phyloP scores from a whole-genome alignment of 2,329 filamentous ascomycete species.

The Nothopassalora personata region DNA sequence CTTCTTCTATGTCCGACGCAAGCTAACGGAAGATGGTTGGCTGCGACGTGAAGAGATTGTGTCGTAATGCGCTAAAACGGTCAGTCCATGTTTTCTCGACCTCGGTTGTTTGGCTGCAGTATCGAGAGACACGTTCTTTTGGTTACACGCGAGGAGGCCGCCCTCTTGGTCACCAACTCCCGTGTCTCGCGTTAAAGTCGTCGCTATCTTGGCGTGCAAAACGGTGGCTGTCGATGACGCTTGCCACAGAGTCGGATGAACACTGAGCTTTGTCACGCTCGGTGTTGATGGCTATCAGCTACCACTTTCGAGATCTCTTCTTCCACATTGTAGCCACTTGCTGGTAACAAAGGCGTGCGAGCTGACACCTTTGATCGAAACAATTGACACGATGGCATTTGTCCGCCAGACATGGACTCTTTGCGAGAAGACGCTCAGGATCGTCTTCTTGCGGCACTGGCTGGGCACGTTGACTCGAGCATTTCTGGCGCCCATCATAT shows the following conservation, averaged over 20 bases:
- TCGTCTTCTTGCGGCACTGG: slow-evolving; percentile 50
- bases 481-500: slow-evolving; percentile 52
- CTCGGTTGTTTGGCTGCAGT: not conserved
- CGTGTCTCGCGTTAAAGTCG: not conserved
- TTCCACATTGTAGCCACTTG: not conserved
- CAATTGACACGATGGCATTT: slow-evolving; percentile 21
- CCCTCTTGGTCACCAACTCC: not conserved
- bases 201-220: not conserved
- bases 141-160: not conserved
- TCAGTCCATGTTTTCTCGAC: not conserved
- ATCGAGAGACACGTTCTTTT: not conserved
- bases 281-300: not conserved
- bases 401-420: slow-evolving; percentile 52
- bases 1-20: not conserved
- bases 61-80: not conserved
- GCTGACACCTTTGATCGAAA: not conserved
- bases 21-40: not conserved
- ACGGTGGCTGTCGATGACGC: not conserved
- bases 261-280: not conserved
- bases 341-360: not conserved
- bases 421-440: slow-evolving; percentile 52
- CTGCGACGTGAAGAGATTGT: not conserved
- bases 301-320: not conserved
- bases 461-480: slow-evolving; percentile 52
- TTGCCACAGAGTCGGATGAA: not conserved